Base-by-base conservation (phyloP, 2,329 filamentous ascomycete genomes). In the Lasiodiplodia gonubiensis region DNA sequence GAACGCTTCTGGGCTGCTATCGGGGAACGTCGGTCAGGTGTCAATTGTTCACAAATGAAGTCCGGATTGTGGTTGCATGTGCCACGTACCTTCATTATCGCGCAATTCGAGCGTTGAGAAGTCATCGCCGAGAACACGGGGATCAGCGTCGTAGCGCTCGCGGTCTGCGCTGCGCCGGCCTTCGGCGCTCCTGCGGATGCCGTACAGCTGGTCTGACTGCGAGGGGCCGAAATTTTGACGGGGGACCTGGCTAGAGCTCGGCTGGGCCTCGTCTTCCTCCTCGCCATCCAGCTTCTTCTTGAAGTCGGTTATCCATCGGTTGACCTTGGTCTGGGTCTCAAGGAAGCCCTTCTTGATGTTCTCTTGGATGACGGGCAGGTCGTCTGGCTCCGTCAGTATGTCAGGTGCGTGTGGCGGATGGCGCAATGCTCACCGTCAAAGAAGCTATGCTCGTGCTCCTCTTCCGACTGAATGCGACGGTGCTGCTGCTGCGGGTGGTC, bases 231-330 rank as follows among this genome's bases (percentile, higher is more conserved):
- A 80, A 70, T 80, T 76, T 63, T 79, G 77, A 42, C 77, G 74
- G 53, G 72, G 77, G 68, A 81, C 74, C 55, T 75, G 75, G 23
- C 74, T 72, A 42, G 80, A 78, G 57, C 76, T 72, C 65, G 86
- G 85, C 8, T 89, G 78, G 51, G 78, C 77, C 21, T 80, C 87
- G 27, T 93, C 91, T 65, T 90, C 87, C 68, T 93, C 92, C 70
- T 95, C 92, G 59, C 95, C 94, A 74, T 98, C 94, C 39, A 99
- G 87, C 79, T 90, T 92, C 86, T 98, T 98, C 82, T 92, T 95
- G 77, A 99, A 84, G 70, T 89, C 93, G 61, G 88, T 91, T 73
- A 99, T 93, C 94, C 94, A 98, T 60, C 88, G 87, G 81, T 97
- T 98, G 73, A 99, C 92, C 76, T 92, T 96, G 66, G 88, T 89